A percentile compares a stretch with the other conserved stretches of the same genome.
These are phyloP conservation scores for Sequoia sempervirens DNA, from an alignment of 75 land plant species.

Conservation along the genomic window DNA sequence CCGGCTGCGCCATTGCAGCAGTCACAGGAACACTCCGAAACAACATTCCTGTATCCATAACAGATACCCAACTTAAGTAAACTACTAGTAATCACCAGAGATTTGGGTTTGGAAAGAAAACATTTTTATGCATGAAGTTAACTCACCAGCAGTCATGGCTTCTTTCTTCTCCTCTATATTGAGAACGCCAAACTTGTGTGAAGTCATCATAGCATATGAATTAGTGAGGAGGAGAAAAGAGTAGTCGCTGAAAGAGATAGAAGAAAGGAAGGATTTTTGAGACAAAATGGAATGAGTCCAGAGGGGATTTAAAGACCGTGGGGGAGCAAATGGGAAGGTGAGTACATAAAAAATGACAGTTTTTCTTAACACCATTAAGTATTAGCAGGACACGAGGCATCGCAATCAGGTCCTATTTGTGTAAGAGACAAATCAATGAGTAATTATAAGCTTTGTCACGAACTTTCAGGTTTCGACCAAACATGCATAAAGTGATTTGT, in stretches of 20 bases:
- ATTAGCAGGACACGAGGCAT: background rate
- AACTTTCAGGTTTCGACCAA: too few species aligned
- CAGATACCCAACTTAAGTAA: too few species aligned
- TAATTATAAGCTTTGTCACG: background rate
- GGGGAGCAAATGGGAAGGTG: background rate
- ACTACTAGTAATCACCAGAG: too few species aligned
- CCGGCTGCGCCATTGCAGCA: slow-evolving; percentile 26
- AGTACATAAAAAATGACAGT: background rate
- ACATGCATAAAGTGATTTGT: background rate
- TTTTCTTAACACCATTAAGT: background rate
- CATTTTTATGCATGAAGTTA: too few species aligned
- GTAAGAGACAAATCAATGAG: background rate
- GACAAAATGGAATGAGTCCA: slow-evolving; percentile 1
- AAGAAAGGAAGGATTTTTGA: background rate
- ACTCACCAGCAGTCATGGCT: background rate
- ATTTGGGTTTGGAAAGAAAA: background rate
- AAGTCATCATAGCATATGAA: background rate
- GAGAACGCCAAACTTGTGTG: background rate
- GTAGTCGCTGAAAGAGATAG: background rate
- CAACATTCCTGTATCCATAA: background rate
- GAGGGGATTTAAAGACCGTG: background rate
- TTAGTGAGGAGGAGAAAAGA: background rate
- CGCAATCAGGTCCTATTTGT: background rate
- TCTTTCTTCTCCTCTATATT: background rate
- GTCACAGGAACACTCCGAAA: slow-evolving; percentile 1